Evolutionary conservation across 2,329 filamentous ascomycete species (phyloP).

Genomic region (Myriosclerotinia scirpicola): DNA sequence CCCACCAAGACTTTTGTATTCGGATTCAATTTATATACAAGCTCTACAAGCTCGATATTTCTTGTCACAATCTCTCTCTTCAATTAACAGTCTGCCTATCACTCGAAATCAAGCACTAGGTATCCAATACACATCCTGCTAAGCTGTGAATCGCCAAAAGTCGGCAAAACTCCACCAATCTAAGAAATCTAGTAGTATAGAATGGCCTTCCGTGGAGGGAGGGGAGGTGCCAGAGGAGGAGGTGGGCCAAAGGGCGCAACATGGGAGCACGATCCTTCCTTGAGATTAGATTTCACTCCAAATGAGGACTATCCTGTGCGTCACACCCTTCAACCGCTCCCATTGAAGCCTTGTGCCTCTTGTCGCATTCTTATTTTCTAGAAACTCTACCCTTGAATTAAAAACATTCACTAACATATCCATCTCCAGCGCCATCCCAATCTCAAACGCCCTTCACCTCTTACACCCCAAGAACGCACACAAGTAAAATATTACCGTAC

Average conservation of each 20-base stretch:
- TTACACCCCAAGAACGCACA: conserved; percentile 47
- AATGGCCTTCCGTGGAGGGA: conserved; percentile 36
- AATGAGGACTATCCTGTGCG: conserved; percentile 50
- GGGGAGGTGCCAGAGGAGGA: conserved; percentile 31
- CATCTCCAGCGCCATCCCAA: conserved; percentile 37
- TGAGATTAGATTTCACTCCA: conserved; percentile 44
- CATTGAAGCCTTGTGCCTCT: not conserved
- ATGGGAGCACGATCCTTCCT: conserved; percentile 38
- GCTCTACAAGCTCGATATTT: not conserved
- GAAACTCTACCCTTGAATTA: conserved; percentile 1
- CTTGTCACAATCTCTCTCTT: not conserved
- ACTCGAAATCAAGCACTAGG: not conserved
- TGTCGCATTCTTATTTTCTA: conserved; percentile 2
- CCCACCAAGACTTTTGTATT: not conserved
- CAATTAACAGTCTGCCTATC: not conserved
- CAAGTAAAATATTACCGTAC: conserved; percentile 51
- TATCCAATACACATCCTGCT: not conserved
- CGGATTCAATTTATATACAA: not conserved
- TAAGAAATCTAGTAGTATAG: not conserved
- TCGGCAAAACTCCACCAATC: not conserved
- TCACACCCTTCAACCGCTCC: conserved; percentile 18
- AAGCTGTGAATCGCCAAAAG: not conserved
- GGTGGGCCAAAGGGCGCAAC: conserved; percentile 38
- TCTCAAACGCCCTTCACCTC: conserved; percentile 43
- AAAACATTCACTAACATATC: not conserved